Evolutionary conservation across 352 stramenopile species (phyloP).

Genomic region (Peronosclerospora sorghi): DNA sequence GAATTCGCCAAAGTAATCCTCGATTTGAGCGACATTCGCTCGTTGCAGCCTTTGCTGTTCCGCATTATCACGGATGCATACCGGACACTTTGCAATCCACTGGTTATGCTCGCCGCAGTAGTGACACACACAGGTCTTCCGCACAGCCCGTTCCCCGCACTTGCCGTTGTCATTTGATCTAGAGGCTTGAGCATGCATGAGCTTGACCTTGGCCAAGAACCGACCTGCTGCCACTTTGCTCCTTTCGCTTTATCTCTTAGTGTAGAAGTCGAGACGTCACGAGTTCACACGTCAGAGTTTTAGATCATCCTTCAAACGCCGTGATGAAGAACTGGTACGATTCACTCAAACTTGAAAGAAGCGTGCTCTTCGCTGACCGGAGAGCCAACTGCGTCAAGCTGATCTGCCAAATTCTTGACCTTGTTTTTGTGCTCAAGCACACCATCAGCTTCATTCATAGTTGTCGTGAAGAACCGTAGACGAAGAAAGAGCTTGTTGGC

Average conservation of each 20-base stretch:
- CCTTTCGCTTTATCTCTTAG: background rate
- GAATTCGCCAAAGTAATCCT: conserved; percentile 1
- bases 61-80: background rate
- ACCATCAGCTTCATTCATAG: no score
- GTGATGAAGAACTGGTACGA: background rate
- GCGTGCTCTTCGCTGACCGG: background rate
- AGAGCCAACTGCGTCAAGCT: background rate
- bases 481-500: background rate
- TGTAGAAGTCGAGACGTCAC: background rate
- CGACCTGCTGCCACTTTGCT: background rate
- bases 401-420: background rate
- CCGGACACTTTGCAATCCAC: no score
- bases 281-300: background rate
- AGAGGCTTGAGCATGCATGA: background rate
- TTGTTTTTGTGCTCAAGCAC: background rate
- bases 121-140: background rate
- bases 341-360: background rate
- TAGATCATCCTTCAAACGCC: background rate
- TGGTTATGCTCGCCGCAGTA: background rate
- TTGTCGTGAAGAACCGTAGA: background rate
- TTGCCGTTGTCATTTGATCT: background rate
- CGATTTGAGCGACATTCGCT: no score
- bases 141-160: background rate
- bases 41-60: background rate
- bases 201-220: background rate